Base-by-base conservation (phyloP, 768 basidiomycete species). In the Naganishia vishniacii region DNA sequence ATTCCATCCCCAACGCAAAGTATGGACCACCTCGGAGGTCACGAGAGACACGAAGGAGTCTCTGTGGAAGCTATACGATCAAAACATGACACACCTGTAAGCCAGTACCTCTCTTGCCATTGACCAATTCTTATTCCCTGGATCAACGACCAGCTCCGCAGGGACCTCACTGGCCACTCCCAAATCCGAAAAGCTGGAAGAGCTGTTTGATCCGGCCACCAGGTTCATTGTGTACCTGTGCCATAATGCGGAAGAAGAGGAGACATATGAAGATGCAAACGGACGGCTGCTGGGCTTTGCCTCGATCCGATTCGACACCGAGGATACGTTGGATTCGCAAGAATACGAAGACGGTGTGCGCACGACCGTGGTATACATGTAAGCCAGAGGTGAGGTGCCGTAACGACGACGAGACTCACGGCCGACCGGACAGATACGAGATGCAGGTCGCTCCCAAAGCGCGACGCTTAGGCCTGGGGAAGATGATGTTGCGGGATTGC, bases 271-370 rank as follows among this genome's bases (percentile, higher is more conserved):
- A 41, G n/a, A 37, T 26, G 53, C 7, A 41, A 6, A 56, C 20
- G 34, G 40, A 2, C n/a, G 40, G 11, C 37, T 56, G 32, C 13
- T 56, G 20, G 53, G 53, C 4, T 56, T 56, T 23, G 53, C 53
- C 34, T 37, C 53, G 34, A 56, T 56, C 34, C 32, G 53, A 34
- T 56, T 56, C 18, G 53, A 56, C 23, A 56, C 53, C 16, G 53
- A 56, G 34, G 53, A 56, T 40, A 56, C 53, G 12, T 23, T 56
- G 15, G 53, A 56, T 23, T 56, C 53, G 1, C 53, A 56, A 23
- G 53, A 56, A 26, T 56, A 56, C 23, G 53, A 56, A 13, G 53
- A 56, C 32, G 53, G 53, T 25, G 37, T 41, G 9, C 53, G 34
- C 2, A 37, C 53, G 53, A 26, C 53, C 15, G 53, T 56, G 2